phyloP scores from a whole-genome alignment of 495 filamentous ascomycete genomes.

The Physcia stellaris region DNA sequence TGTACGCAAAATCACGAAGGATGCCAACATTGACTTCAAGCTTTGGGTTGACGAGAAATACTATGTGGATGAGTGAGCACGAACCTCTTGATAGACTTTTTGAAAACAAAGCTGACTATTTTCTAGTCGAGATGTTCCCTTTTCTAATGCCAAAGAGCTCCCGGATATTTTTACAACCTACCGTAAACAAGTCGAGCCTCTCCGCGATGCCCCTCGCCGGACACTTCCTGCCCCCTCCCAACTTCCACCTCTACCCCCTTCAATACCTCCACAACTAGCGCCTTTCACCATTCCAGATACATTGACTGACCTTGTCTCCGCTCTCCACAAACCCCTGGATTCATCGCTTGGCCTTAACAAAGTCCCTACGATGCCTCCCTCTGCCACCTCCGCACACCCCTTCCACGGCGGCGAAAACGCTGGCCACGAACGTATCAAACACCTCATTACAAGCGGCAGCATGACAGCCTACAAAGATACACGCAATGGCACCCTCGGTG shows the following conservation, averaged over 20 bases:
- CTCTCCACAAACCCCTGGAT: conserved; percentile 39
- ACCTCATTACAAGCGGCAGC: conserved; percentile 42
- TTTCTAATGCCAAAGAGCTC: conserved; percentile 33
- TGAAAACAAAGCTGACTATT: neutral
- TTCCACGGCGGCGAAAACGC: conserved; percentile 51
- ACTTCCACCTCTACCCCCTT: conserved; percentile 40
- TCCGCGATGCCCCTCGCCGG: conserved; percentile 42
- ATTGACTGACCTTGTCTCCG: conserved; percentile 31
- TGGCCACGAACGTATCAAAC: conserved; percentile 38
- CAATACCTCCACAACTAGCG: conserved; percentile 36
- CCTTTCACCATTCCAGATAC: conserved; percentile 48
- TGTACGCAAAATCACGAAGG: conserved; percentile 32
- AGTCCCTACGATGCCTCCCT: conserved; percentile 31
- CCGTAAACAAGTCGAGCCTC: conserved; percentile 50
- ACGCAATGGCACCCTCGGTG: conserved; percentile 51
- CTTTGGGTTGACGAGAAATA: conserved; percentile 59
- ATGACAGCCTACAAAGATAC: conserved; percentile 49
- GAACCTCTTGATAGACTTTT: neutral
- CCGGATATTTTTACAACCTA: conserved; percentile 58
- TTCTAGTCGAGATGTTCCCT: conserved; percentile 40
- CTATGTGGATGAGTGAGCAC: conserved; percentile 54
- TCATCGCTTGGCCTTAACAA: conserved; percentile 21
- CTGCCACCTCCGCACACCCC: conserved; percentile 42
- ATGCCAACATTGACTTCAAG: conserved; percentile 38
- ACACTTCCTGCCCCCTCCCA: conserved; percentile 29